Evolutionary conservation across 2,329 filamentous ascomycete species (phyloP).

Genomic region (Magnaporthiopsis rhizophila): DNA sequence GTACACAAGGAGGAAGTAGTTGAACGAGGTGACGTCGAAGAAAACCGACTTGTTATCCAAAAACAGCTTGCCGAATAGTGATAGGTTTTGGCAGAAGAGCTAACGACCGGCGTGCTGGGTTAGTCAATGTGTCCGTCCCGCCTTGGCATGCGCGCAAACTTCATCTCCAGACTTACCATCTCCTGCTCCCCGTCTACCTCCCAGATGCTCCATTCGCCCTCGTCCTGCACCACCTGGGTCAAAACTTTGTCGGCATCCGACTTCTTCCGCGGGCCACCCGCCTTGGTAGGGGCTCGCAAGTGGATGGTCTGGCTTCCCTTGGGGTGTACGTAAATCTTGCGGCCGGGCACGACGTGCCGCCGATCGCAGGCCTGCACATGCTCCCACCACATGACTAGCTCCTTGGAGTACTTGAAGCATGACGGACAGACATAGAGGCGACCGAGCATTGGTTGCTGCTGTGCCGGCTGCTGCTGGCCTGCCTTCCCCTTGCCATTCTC

Average conservation of each 20-base stretch:
- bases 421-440: conserved; percentile 79
- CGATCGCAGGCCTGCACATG: conserved; percentile 52
- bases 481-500: conserved; percentile 23
- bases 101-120: conserved; percentile 19
- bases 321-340: conserved; percentile 63
- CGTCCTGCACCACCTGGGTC: conserved; percentile 41
- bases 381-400: conserved; percentile 48
- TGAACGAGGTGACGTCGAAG: conserved; percentile 89
- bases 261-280: conserved; percentile 29
- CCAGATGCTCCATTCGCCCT: conserved; percentile 78
- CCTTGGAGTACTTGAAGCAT: conserved; percentile 87
- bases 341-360: conserved; percentile 49
- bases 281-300: conserved; percentile 23
- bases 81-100: conserved; percentile 92
- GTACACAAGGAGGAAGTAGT: conserved; percentile 87
- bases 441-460: conserved; percentile 42
- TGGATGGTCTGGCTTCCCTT: conserved; percentile 33
- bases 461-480: conserved; percentile 19
- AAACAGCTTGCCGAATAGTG: conserved; percentile 93
- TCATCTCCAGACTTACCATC: conserved; percentile 42
- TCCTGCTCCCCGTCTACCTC: conserved; percentile 87
- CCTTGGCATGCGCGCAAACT: background rate
- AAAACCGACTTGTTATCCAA: conserved; percentile 98
- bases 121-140: background rate
- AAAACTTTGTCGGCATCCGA: conserved; percentile 24